phyloP scores from a whole-genome alignment of 257 asterid genomes.

The Coffea canephora region DNA sequence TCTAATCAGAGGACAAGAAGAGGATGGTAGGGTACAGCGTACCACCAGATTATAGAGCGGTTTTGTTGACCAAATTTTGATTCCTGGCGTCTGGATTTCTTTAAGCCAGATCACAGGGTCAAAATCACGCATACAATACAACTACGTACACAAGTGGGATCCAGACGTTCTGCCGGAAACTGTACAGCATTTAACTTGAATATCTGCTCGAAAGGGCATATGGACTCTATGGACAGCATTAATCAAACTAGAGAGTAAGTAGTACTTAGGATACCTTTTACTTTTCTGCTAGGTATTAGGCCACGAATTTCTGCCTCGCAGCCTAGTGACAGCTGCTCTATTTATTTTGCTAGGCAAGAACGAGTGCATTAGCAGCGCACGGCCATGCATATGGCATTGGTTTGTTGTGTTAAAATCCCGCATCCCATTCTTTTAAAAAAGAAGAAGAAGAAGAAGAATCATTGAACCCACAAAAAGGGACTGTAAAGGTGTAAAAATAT shows the following conservation, averaged over 20 bases:
- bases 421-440: too few relatives aligned
- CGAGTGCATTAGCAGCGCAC: background rate
- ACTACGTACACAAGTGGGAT: background rate
- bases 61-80: background rate
- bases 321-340: background rate
- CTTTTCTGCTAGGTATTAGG: background rate
- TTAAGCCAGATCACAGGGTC: background rate
- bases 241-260: too few relatives aligned
- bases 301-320: background rate
- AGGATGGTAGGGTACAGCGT: background rate
- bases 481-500: background rate
- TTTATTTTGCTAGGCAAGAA: background rate
- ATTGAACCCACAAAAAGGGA: background rate
- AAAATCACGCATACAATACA: background rate
- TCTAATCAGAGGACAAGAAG: background rate
- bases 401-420: too few relatives aligned
- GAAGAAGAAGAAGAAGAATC: background rate
- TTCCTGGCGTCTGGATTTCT: background rate
- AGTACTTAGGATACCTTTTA: background rate
- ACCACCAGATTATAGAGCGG: too few relatives aligned
- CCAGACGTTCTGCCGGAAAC: background rate
- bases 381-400: too few relatives aligned
- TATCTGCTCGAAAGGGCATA: background rate
- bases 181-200: background rate
- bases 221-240: too few relatives aligned